These are phyloP conservation scores for Dendrocalamus latiflorus DNA, from an alignment of 202 grass and related monocot genomes.

Conservation along the genomic window DNA sequence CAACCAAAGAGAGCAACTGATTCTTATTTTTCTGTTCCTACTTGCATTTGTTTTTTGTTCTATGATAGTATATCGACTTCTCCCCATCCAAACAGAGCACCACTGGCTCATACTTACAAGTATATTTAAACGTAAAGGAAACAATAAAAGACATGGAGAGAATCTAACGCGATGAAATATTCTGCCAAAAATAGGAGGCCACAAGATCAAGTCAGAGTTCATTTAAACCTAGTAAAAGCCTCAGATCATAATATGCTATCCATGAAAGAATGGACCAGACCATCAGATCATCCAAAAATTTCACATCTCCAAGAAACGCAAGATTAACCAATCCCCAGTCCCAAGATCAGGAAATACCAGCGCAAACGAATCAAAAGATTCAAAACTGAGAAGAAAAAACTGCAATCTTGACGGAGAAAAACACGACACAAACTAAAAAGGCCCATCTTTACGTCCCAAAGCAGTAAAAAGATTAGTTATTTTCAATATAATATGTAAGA, in stretches of 20 bases:
- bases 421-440: background rate
- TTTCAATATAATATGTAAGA: background rate
- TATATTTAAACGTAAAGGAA: background rate
- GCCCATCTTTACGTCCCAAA: background rate
- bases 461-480: background rate
- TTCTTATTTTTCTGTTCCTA: background rate
- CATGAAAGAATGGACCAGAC: background rate
- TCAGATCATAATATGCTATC: background rate
- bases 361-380: background rate
- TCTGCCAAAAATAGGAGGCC: background rate
- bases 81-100: background rate
- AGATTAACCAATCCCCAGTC: background rate
- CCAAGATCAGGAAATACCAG: background rate
- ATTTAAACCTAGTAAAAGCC: background rate
- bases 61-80: background rate
- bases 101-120: background rate
- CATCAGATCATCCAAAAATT: background rate
- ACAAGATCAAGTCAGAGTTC: background rate
- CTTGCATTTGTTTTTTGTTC: conserved; percentile 23
- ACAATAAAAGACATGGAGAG: background rate
- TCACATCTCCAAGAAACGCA: background rate
- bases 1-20: background rate
- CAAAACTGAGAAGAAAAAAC: background rate
- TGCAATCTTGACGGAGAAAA: background rate
- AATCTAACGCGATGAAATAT: conserved; percentile 19